Evolutionary conservation across 2,329 filamentous ascomycete species (phyloP).

Genomic region (Xylariaceae sp.): DNA sequence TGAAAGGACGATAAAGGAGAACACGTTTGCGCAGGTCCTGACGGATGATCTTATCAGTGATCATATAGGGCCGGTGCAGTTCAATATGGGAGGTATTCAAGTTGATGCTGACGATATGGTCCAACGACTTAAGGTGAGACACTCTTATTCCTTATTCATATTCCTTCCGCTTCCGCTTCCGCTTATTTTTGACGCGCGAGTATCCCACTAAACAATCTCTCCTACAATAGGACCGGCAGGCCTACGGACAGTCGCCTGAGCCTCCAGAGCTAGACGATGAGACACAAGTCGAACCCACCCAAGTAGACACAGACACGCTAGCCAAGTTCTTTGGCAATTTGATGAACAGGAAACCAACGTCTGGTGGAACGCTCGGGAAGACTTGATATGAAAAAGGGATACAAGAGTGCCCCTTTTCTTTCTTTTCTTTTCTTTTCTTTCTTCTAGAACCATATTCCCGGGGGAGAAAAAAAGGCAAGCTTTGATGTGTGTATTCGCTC

Average conservation of each 20-base stretch:
- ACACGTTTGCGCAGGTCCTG: constrained; percentile 25
- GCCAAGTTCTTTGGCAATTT: constrained; percentile 55
- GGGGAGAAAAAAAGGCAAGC: too few relatives aligned
- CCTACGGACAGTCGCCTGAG: constrained; percentile 44
- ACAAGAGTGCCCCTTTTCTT: too few relatives aligned
- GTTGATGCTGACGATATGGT: constrained; percentile 93
- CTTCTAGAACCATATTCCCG: too few relatives aligned
- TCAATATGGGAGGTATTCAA: constrained; percentile 97
- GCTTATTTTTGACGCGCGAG: not conserved
- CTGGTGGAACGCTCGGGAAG: constrained; percentile 22
- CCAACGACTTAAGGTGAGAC: constrained; percentile 69
- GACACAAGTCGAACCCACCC: constrained; percentile 35
- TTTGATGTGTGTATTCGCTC: too few relatives aligned
- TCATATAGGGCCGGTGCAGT: constrained; percentile 90
- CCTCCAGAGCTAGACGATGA: constrained; percentile 35
- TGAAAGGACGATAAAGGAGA: constrained; percentile 39
- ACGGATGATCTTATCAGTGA: constrained; percentile 53
- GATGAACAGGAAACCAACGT: constrained; percentile 48
- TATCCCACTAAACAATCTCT: constrained; percentile 20
- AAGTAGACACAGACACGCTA: constrained; percentile 52
- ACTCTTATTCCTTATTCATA: not conserved
- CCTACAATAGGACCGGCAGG: constrained; percentile 48
- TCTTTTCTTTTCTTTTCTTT: too few relatives aligned
- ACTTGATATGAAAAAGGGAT: constrained; percentile 7
- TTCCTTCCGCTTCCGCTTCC: not conserved